Percentiles rank a stretch among this genome's conserved stretches.
Evolutionary conservation across 2,329 filamentous ascomycete genomes (phyloP).

Genomic region (Elsinoe fawcettii): DNA sequence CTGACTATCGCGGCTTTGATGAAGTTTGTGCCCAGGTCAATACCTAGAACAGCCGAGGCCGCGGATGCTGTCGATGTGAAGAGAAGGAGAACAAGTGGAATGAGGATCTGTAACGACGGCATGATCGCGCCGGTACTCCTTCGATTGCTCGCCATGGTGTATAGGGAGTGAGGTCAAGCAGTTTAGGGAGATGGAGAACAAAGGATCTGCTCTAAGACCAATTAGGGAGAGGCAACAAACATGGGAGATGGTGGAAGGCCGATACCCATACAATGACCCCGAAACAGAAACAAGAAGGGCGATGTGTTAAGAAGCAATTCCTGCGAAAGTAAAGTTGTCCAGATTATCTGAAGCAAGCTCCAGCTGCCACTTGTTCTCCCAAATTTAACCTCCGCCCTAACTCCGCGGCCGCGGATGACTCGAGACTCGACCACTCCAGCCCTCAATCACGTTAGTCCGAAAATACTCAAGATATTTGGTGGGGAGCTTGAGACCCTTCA

Average conservation of each 20-base stretch:
- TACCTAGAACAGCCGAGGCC: constrained; percentile 72
- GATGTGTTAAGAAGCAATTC: neutral
- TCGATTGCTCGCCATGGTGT: neutral
- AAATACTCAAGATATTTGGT: too few species aligned
- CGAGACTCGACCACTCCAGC: neutral
- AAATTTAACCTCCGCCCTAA: neutral
- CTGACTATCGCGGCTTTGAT: constrained; percentile 95
- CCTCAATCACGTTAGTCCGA: too few species aligned
- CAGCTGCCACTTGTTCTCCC: constrained; percentile 7
- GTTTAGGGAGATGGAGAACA: neutral
- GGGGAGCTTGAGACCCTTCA: too few species aligned
- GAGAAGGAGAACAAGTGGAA: constrained; percentile 46
- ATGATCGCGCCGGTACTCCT: neutral
- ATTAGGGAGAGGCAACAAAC: neutral
- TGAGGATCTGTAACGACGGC: constrained; percentile 25
- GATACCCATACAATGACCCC: neutral
- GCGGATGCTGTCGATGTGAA: constrained; percentile 51
- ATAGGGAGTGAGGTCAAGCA: neutral
- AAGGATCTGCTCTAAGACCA: neutral
- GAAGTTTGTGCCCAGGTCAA: constrained; percentile 93
- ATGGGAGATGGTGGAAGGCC: neutral
- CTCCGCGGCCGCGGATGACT: neutral
- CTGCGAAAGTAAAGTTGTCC: constrained; percentile 4
- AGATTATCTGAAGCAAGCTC: constrained; percentile 4
- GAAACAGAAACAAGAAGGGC: neutral